These are phyloP conservation scores for Curvularia lunata DNA, from an alignment of 2,329 filamentous ascomycete genomes.

Conservation along the genomic window DNA sequence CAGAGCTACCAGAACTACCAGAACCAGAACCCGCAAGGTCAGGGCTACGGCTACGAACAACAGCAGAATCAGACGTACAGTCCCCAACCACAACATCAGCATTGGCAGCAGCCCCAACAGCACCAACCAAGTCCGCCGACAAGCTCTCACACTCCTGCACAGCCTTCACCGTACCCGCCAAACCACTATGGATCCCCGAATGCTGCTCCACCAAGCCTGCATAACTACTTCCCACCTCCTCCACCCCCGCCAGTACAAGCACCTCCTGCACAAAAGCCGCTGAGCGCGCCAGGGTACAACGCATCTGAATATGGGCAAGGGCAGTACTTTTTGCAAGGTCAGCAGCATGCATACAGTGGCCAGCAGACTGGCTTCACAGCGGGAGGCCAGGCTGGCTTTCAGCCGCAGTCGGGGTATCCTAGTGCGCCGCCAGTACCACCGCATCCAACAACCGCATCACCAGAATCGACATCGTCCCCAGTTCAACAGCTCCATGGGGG, in stretches of 20 bases:
- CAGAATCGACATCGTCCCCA: neutral
- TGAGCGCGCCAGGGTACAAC: neutral
- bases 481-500: neutral
- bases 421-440: neutral
- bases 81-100: constrained; percentile 26
- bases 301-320: constrained; percentile 22
- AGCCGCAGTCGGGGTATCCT: neutral
- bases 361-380: neutral
- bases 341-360: neutral
- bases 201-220: constrained; percentile 30
- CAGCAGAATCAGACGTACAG: constrained; percentile 23
- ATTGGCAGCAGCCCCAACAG: constrained; percentile 26
- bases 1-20: constrained; percentile 44
- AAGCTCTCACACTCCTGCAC: constrained; percentile 17
- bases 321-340: neutral
- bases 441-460: neutral
- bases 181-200: constrained; percentile 32
- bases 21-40: constrained; percentile 30
- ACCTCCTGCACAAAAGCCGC: constrained; percentile 15
- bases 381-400: neutral
- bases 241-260: constrained; percentile 14
- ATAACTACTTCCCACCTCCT: constrained; percentile 34
- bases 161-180: constrained; percentile 15
- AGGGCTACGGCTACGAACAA: constrained; percentile 29
- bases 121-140: constrained; percentile 20